Conservation (phyloP, 176 grass and related monocot species). For the Luzula sylvatica region DNA sequence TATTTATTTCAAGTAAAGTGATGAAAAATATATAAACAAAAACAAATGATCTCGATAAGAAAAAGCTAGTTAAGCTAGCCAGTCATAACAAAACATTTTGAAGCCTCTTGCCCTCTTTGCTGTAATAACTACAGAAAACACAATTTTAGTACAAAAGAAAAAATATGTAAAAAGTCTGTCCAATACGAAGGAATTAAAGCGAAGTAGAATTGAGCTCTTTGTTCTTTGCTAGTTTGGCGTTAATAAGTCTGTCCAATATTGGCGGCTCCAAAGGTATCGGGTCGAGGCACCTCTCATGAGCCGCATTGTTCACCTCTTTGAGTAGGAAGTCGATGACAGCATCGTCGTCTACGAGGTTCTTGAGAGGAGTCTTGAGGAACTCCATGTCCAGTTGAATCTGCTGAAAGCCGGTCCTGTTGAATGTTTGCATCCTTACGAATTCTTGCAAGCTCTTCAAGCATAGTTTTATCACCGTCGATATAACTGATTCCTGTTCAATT, state of each 20-base stretch:
- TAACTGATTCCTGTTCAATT: constrained; percentile 89
- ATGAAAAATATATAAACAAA: too few species aligned
- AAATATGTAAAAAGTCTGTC: too few species aligned
- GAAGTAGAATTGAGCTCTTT: constrained; percentile 45
- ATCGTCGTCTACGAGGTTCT: constrained; percentile 75
- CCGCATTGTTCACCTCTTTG: constrained; percentile 96
- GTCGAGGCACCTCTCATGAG: constrained; percentile 93
- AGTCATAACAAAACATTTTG: too few species aligned
- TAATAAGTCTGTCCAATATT: constrained; percentile 96
- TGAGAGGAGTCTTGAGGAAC: constrained; percentile 85
- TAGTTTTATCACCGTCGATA: constrained; percentile 75
- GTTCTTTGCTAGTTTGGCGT: constrained; percentile 59
- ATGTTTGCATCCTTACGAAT: constrained; percentile 94
- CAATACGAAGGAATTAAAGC: too few species aligned
- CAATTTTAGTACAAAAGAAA: too few species aligned
- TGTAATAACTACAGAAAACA: too few species aligned
- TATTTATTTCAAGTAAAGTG: too few species aligned
- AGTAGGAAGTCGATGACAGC: constrained; percentile 85
- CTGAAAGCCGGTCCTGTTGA: constrained; percentile 97
- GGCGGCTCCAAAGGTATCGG: constrained; percentile 83
- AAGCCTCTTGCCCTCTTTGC: too few species aligned
- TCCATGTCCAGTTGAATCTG: constrained; percentile 99
- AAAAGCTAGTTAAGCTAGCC: too few species aligned
- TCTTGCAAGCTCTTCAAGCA: constrained; percentile 98
- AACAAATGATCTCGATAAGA: too few species aligned